Evolutionary conservation across 371 early-diverging fungal species (phyloP), one percentile per base, ranked within the genome.

Genomic region (Actinomortierella ambigua): DNA sequence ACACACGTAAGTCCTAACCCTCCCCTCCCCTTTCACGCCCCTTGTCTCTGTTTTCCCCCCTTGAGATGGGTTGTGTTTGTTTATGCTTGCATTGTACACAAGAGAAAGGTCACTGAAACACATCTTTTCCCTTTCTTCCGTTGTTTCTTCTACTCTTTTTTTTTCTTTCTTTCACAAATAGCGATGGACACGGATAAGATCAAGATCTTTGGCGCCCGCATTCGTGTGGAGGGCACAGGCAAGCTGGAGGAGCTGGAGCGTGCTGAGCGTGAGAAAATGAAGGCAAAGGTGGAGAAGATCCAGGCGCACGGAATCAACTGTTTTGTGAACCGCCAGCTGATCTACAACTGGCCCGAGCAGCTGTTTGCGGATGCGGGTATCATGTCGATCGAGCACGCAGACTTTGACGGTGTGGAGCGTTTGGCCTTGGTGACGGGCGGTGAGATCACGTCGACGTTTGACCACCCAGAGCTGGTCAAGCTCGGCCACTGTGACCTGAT

Each of bases 121-220:
- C n/a, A n/a, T n/a, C n/a, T n/a, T n/a, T n/a, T n/a, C n/a, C n/a
- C n/a, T n/a, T n/a, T n/a, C n/a, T n/a, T n/a, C 17, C 5, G 9
- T 20, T 23, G 42, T 27, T 20, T 48, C 24, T 54, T 46, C 53
- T 20, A 54, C 47, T 17, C 47, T 11, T 40, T 51, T 13, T 20
- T 18, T 46, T 26, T 17, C 39, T 17, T 7, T 20, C 11, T 58
- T 65, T 55, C 39, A 27, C 49, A 17, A 13, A 41, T 78, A 88
- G 93, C 98, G 53, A 96, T 99, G 97, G 99, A 99, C 82, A 96
- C 98, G 18, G 99, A 99, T 79, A 99, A 99, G 81, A 95, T 99
- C 81, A 99, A 99, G 87, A 94, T 99, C 55, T 99, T 98, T 82
- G 99, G 99, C 61, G 98, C 99, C 29, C 94, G 98, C 63, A 92